A percentile compares a stretch with the other conserved stretches of the same genome.
phyloP scores from a whole-genome alignment of 805 yeast genomes.

The Vanderwaltozyma yarrowii region DNA sequence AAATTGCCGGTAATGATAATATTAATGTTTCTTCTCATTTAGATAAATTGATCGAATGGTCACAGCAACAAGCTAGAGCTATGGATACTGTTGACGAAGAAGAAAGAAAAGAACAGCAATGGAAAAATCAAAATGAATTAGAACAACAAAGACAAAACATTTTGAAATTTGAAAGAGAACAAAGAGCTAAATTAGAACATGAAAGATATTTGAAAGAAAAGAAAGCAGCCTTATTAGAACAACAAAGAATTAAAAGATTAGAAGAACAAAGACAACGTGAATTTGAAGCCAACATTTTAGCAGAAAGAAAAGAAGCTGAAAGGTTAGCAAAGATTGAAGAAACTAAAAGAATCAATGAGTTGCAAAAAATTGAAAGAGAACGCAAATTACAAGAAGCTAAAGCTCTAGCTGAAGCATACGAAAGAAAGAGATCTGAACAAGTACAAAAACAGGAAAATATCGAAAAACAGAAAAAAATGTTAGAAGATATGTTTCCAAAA shows the following conservation, averaged over 20 bases:
- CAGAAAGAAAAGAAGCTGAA: background rate
- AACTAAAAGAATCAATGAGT: background rate
- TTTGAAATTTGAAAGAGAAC: constrained; percentile 1
- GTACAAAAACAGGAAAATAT: background rate
- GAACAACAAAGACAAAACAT: background rate
- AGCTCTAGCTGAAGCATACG: background rate
- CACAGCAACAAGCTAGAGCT: constrained; percentile 3
- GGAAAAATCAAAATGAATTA: background rate
- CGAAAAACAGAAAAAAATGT: constrained; percentile 2
- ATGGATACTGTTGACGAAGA: constrained; percentile 1
- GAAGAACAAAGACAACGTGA: constrained; percentile 2
- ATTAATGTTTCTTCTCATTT: background rate
- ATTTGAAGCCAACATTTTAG: constrained; percentile 1
- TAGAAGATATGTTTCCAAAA: constrained; percentile 2
- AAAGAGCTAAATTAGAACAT: constrained; percentile 2
- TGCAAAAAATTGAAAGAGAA: no score
- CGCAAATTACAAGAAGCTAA: constrained; percentile 2
- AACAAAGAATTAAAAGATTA: background rate
- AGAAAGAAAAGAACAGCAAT: background rate
- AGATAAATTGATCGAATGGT: constrained; percentile 10
- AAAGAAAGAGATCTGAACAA: background rate
- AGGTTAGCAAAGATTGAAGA: background rate
- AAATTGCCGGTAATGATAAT: no score
- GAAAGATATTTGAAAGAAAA: background rate
- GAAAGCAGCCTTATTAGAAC: background rate